A percentile compares a stretch with the other conserved stretches of the same genome.
These are phyloP conservation scores for Phytophthora multivora DNA, from an alignment of 352 stramenopile genomes.

Conservation along the genomic window DNA sequence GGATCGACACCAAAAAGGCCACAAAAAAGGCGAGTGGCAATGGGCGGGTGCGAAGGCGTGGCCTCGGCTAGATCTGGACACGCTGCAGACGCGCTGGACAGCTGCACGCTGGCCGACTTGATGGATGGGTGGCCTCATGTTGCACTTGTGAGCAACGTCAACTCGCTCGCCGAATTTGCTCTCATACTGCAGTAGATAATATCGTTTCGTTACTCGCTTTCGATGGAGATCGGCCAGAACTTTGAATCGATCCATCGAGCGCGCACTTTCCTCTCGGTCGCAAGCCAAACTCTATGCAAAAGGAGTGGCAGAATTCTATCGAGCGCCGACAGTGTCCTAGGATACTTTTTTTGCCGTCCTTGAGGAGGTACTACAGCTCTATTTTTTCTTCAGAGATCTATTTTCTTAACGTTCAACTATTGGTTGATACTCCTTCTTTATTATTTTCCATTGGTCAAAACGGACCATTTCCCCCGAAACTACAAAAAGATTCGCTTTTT, in stretches of 20 bases:
- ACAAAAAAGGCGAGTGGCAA: slow-evolving; percentile 10
- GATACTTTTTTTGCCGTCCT: slow-evolving; percentile 18
- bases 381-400: slow-evolving; percentile 18
- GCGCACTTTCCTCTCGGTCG: slow-evolving; percentile 3
- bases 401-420: slow-evolving; percentile 4
- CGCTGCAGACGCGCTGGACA: slow-evolving; percentile 4
- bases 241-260: neutral
- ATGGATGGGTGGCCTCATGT: neutral
- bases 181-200: neutral
- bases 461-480: neutral
- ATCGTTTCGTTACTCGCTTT: neutral
- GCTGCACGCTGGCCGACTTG: neutral
- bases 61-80: slow-evolving; percentile 12
- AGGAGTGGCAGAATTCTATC: no score
- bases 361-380: slow-evolving; percentile 6
- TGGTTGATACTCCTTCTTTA: neutral
- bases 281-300: slow-evolving; percentile 14
- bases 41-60: neutral
- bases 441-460: no score
- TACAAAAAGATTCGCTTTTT: slow-evolving; percentile 12
- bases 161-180: slow-evolving; percentile 11
- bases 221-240: slow-evolving; percentile 5
- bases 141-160: slow-evolving; percentile 9
- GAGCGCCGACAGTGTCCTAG: neutral
- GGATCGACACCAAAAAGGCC: slow-evolving; percentile 6